Conservation (phyloP, 495 filamentous ascomycete genomes). For the Delitschia confertaspora region DNA sequence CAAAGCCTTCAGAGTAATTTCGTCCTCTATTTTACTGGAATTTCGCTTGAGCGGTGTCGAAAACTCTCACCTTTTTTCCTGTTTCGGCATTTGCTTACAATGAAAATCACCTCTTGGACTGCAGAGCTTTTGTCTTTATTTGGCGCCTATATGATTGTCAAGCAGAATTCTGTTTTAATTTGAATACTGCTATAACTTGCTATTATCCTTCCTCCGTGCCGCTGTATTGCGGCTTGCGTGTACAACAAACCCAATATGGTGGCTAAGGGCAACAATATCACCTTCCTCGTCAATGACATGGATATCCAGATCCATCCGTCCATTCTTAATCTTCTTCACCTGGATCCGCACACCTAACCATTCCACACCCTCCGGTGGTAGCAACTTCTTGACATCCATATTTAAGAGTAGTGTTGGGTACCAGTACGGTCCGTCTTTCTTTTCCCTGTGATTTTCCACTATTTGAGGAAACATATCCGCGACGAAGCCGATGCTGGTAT, state of each 20-base stretch:
- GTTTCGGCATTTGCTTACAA: too few species aligned
- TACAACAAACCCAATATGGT: conserved; percentile 35
- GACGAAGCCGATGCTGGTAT: conserved; percentile 47
- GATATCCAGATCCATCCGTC: conserved; percentile 38
- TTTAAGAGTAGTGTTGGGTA: conserved; percentile 64
- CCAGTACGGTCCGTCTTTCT: conserved; percentile 47
- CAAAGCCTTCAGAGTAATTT: too few species aligned
- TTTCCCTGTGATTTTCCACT: conserved; percentile 37
- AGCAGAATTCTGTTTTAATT: too few species aligned
- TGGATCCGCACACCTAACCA: conserved; percentile 36
- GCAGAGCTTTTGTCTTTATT: too few species aligned
- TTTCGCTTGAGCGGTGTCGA: too few species aligned
- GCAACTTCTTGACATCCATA: conserved; percentile 40
- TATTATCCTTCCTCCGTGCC: conserved; percentile 27
- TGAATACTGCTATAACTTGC: conserved; percentile 28
- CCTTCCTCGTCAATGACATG: conserved; percentile 34
- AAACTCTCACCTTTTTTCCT: too few species aligned
- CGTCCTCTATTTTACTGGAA: too few species aligned
- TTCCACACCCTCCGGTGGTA: conserved; percentile 38
- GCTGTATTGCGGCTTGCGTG: conserved; percentile 31
- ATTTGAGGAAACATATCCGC: conserved; percentile 57
- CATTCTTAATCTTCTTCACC: conserved; percentile 40
- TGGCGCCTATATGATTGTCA: too few species aligned
- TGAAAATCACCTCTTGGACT: too few species aligned
- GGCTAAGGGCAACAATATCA: conserved; percentile 36